These are phyloP conservation scores for Microsporum ferrugineum DNA, from an alignment of 2,329 filamentous ascomycete genomes.

Conservation along the genomic window DNA sequence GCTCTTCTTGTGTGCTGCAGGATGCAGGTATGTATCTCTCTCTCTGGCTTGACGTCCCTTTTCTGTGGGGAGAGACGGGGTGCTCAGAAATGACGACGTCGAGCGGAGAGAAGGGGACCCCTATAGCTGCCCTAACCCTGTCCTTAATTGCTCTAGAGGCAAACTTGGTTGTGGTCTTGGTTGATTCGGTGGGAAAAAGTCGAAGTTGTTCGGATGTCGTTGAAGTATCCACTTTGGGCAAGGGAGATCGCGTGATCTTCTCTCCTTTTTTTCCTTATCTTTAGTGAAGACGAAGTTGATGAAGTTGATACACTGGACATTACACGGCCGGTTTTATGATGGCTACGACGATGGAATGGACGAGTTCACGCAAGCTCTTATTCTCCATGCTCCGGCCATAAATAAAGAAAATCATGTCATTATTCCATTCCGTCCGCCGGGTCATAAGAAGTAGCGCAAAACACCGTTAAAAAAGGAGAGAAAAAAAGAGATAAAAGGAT, in stretches of 20 bases:
- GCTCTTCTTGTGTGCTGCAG: neutral
- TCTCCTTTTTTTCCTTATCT: neutral
- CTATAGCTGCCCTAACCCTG: neutral
- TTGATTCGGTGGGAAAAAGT: neutral
- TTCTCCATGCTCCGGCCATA: neutral
- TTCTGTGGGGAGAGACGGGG: neutral
- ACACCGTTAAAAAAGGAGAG: neutral
- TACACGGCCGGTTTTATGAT: too few relatives aligned
- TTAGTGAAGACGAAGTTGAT: too few relatives aligned
- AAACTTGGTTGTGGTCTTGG: neutral
- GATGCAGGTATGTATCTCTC: neutral
- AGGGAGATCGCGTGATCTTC: neutral
- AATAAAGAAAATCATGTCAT: slow-evolving; percentile 3
- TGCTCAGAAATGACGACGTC: neutral
- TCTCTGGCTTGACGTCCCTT: neutral
- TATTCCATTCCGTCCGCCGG: neutral
- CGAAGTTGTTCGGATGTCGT: neutral
- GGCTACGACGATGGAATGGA: neutral
- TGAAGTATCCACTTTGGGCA: neutral
- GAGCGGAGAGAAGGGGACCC: neutral
- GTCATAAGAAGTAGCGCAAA: slow-evolving; percentile 2
- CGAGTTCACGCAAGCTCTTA: neutral
- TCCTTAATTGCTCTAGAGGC: neutral
- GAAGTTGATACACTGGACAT: too few relatives aligned
- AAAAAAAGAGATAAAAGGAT: neutral